A percentile compares a stretch with the other conserved stretches of the same genome.
Conservation (phyloP, 2,329 filamentous ascomycete genomes). For the Fusarium miscanthi region DNA sequence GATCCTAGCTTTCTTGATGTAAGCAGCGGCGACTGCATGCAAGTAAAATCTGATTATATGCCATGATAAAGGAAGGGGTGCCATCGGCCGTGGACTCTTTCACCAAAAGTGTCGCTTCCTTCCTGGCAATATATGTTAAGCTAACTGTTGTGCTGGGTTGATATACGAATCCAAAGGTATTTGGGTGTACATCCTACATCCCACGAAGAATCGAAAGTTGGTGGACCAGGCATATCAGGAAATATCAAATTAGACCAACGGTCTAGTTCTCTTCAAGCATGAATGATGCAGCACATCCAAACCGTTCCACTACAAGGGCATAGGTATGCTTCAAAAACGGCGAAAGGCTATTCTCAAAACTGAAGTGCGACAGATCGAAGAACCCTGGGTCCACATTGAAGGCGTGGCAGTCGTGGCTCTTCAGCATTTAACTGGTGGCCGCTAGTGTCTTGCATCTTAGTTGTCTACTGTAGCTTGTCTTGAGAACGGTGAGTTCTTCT, state of each 20-base stretch:
- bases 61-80: neutral
- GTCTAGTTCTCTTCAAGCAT: constrained; percentile 16
- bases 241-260: constrained; percentile 12
- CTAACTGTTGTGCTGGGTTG: neutral
- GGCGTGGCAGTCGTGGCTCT: constrained; percentile 5
- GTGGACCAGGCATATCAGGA: constrained; percentile 8
- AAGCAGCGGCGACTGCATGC: neutral
- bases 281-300: constrained; percentile 16
- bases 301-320: constrained; percentile 29
- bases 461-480: constrained; percentile 2
- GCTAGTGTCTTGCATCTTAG: constrained; percentile 36
- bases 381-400: constrained; percentile 29
- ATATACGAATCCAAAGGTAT: neutral
- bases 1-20: neutral
- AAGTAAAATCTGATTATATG: neutral
- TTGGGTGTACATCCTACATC: neutral
- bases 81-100: neutral
- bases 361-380: constrained; percentile 24
- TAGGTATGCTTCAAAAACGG: constrained; percentile 20
- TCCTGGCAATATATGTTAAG: neutral
- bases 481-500: constrained; percentile 44
- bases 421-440: constrained; percentile 16
- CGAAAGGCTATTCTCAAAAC: constrained; percentile 34
- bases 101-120: neutral
- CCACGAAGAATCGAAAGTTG: neutral